Evolutionary conservation across 352 stramenopile genomes (phyloP), one percentile per base, ranked within the genome.

Genomic region (Phytophthora niederhauseri): DNA sequence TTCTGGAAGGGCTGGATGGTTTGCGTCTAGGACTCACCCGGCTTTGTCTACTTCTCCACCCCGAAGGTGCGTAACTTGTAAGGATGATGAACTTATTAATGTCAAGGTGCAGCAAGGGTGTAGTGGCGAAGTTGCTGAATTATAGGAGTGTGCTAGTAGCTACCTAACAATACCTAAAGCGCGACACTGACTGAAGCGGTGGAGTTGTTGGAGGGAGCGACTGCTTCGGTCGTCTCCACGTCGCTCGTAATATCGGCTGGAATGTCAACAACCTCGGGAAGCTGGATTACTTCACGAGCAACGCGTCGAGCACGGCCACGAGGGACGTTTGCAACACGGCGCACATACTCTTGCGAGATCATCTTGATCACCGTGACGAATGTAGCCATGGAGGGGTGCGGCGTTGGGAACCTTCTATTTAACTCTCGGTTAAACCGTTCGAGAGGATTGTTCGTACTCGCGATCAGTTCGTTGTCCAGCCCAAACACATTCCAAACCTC

Each of bases 331-430:
- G 31, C 31, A 30, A 60, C 6, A 20, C 34, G n/a, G 6, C 34
- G 53, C 5, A 50, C 34, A 20, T 60, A 60, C 34, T 60, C 53
- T 4, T 15, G 14, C 5, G 53, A 60, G 7, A 60, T 34, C n/a
- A 7, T 48, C 20, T 60, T 60, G 34, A 49, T 60, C 5, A 43
- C 31, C 8, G 53, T 60, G 7, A 50, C 34, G 34, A 60, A 49
- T 31, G 53, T 60, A n/a, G 53, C 31, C 53, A 60, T 60, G 8
- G 53, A 60, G 9, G 53, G 53, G 17, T 60, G 53, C 14, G 48
- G 20, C 22, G 34, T 60, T 11, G 34, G 53, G 34, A 48, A 60
- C 20, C 30, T 30, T 6, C 31, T 31, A 30, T 60, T 60, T 7
- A 48, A 24, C 19, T 49, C 53, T 2, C 17, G 15, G 53, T 60